Evolutionary conservation across 768 basidiomycete genomes (phyloP), one percentile per base, ranked within the genome.

Genomic region (Fomitopsis serialis): DNA sequence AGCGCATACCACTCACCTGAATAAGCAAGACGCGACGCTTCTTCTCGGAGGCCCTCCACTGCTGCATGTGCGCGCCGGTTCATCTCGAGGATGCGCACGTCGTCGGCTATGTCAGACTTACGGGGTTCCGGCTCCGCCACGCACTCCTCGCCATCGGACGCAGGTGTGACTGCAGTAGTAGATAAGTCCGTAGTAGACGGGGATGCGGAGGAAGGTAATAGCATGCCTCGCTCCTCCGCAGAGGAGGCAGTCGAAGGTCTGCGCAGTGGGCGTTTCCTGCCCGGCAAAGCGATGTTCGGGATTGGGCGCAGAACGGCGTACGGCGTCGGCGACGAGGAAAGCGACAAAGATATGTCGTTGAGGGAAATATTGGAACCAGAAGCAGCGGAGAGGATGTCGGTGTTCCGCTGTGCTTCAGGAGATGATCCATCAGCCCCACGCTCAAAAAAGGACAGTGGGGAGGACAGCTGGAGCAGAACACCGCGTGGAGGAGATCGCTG

Each of bases 241-340:
- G 73, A 65, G 47, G 78, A 74, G 2, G 78, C 72, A 6, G 77
- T 75, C 0, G 75, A 70, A 17, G 75, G 75, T 54, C 75, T 68
- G 40, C 70, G 63, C 0, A 59, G 62, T 53, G 62, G 62, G 37
- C 64, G 63, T 42, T 52, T 49, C 19, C 19, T 52, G 10, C 27
- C 13, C 3, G 42, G 42, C 12, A 52, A 35, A 10, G 50, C 17
- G 13, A 52, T 4, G 21, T 40, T 23, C 24, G 50, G 50, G 27
- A 52, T 44, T 15, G 50, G 12, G 5, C 40, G 50, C n/a, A 52
- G 50, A 29, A 34, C 6, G 5, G 27, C 17, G 36, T 50, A 42
- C 32, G 48, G 10, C 12, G 32, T 29, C 12, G 48, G 6, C 22
- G 34, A 19, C 21, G 36, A 10, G 3, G 40, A 21, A 34, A 50